Base-by-base conservation (phyloP, 2,329 filamentous ascomycete genomes). In the Zasmidium citrigriseum region DNA sequence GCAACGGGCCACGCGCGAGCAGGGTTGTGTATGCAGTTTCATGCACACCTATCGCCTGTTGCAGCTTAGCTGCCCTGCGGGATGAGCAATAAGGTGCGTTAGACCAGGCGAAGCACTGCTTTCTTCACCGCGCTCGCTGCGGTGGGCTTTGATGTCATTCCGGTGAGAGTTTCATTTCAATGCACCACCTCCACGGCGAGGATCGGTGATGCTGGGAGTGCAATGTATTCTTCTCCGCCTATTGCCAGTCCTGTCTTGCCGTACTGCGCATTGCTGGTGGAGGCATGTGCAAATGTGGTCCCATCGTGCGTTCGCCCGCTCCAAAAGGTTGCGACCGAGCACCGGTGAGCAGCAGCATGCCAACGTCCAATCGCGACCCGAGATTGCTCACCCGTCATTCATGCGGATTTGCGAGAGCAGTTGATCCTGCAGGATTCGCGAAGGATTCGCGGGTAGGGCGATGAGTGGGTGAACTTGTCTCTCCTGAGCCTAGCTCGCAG, bases 361-460 rank as follows among this genome's bases (percentile, higher is more conserved):
- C 21, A 48, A n/a, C 25, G 47, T 41, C 58, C 58, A 55, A 54
- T 57, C 45, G 50, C 47, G 46, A 44, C 46, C 46, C 54, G 54
- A 60, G 54, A 55, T 55, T 59, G 55, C 9, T 24, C 21, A 27
- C 7, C 29, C 46, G 46, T 11, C 44, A 51, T 55, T 34, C 58
- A 27, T 45, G 54, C 51, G 23, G 53, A 60, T 34, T 49, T 46
- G 38, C 52, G 49, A 49, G 57, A n/a, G n/a, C 27, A 45, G 46
- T 38, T 45, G 24, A 60, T 59, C 53, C 58, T 54, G 49, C 52
- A 59, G 58, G 61, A 59, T 55, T 52, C 21, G 10, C 22, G 38
- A 14, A 60, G 60, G 54, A 60, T 54, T 51, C 45, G 51, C 61
- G 61, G 61, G 58, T 63, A 63, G 58, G 55, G 58, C 58, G 61